These are phyloP conservation scores for Oryza coarctata DNA, from an alignment of 176 grass and related monocot species.

Conservation along the genomic window DNA sequence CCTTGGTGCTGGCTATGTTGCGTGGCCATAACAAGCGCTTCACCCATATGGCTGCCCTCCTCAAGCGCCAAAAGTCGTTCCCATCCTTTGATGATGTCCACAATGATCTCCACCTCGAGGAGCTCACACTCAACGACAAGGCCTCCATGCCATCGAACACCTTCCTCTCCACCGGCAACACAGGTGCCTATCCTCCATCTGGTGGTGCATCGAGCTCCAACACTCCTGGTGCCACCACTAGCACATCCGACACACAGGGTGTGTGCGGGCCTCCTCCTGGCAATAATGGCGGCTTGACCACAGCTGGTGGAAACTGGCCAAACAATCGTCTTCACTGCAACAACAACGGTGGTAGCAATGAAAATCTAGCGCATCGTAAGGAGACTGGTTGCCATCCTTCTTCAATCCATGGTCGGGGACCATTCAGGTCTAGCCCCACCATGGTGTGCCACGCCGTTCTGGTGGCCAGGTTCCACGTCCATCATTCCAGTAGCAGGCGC, in stretches of 20 bases:
- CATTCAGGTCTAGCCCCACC: neutral
- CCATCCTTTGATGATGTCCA: neutral
- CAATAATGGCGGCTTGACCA: neutral
- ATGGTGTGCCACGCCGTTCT: neutral
- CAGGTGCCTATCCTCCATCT: neutral
- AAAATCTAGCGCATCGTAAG: neutral
- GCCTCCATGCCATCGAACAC: neutral
- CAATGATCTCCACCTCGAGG: neutral
- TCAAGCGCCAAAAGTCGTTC: neutral
- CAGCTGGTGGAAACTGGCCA: neutral
- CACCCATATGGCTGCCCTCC: no score
- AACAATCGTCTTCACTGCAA: neutral
- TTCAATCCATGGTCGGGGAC: neutral
- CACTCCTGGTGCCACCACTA: neutral
- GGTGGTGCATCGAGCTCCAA: no score
- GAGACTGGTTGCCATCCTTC: no score
- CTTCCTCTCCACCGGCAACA: neutral
- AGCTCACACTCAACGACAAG: neutral
- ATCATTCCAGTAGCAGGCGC: neutral
- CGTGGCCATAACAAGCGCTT: no score
- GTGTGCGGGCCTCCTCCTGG: neutral
- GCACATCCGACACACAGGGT: fast-evolving
- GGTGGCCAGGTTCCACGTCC: neutral
- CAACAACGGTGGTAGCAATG: neutral
- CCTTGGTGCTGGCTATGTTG: no score